Evolutionary conservation across 139 green algal genomes (phyloP), one percentile per base, ranked within the genome.

Genomic region (Klebsormidium nitens): DNA sequence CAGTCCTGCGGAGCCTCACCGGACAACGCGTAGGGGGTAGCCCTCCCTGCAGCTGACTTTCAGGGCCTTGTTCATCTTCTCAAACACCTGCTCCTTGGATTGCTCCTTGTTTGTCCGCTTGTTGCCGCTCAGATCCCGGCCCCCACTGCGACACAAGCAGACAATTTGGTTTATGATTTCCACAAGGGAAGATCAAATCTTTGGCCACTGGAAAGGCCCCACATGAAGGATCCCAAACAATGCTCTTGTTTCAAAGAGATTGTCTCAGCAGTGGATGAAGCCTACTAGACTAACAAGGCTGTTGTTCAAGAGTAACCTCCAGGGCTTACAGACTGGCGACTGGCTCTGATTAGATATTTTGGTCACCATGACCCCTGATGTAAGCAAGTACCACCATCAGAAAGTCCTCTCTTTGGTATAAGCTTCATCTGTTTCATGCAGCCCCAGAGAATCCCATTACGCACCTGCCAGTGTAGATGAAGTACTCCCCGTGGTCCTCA

Each of bases 41-140:
- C 92, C 92, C 50, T 86, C 76, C 59, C 76, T 64, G 81, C 92
- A 97, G 8, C 83, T 93, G 46, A 91, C 32, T 55, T 84, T 75
- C 39, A 97, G 77, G 32, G 92, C 92, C 82, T 91, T 81, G 82
- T 97, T 97, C 74, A 86, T 89, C 36, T 66, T 87, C 6, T 88
- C 77, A 81, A 97, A 97, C 26, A 76, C 80, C 82, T 97, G 91
- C 75, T 95, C 89, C 52, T 87, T 89, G 3, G 79, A 87, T 46
- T 93, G 87, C 44, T 69, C 84, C 78, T 95, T 96, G 82, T 87
- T 95, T 49, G 88, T 95, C 65, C 92, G 85, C 83, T 97, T 97
- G 87, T 97, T 97, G 78, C 92, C 92, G 1, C 73, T 89, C 17
- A 97, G 87, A 81, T 97, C 93, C n/a, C 90, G 78, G 2, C 90